A percentile compares a stretch with the other conserved stretches of the same genome.
Conservation (phyloP, 345 rosid genomes). For the Draba incana region DNA sequence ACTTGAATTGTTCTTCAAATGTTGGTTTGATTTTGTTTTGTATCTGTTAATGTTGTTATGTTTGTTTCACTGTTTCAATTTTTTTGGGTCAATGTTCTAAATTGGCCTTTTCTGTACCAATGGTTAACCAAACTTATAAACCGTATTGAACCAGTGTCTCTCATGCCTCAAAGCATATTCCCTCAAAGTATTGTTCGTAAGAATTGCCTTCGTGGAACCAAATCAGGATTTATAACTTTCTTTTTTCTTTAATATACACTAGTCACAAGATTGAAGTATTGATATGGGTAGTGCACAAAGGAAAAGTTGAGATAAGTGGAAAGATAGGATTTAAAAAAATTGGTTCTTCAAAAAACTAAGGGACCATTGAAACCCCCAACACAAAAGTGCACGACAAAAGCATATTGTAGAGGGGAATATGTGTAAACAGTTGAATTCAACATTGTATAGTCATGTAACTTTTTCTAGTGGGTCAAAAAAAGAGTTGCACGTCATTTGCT, state of each 20-base stretch:
- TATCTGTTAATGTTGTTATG: constrained; percentile 33
- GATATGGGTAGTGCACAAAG: constrained; percentile 8
- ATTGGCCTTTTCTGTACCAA: constrained; percentile 24
- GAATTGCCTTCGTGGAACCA: background rate
- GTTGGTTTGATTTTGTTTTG: constrained; percentile 19
- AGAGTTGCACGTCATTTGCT: constrained; percentile 26
- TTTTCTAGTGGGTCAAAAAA: constrained; percentile 34
- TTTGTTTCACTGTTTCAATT: constrained; percentile 20
- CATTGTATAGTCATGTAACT: constrained; percentile 25
- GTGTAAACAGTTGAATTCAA: constrained; percentile 29
- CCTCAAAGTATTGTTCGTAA: constrained; percentile 1
- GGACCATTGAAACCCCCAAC: constrained; percentile 27
- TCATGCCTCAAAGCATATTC: constrained; percentile 7
- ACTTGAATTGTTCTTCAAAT: constrained; percentile 19
- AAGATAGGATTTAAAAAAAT: constrained; percentile 23
- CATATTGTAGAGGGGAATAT: constrained; percentile 33
- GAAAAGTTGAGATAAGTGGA: constrained; percentile 17
- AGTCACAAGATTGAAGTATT: background rate
- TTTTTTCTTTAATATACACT: background rate
- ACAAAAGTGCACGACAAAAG: constrained; percentile 36
- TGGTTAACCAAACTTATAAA: constrained; percentile 30
- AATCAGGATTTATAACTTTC: background rate
- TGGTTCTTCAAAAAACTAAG: constrained; percentile 31
- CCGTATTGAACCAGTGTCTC: constrained; percentile 18
- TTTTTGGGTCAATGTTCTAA: constrained; percentile 20